phyloP scores from a whole-genome alignment of 805 yeast species.

The Grigorovia humatica region DNA sequence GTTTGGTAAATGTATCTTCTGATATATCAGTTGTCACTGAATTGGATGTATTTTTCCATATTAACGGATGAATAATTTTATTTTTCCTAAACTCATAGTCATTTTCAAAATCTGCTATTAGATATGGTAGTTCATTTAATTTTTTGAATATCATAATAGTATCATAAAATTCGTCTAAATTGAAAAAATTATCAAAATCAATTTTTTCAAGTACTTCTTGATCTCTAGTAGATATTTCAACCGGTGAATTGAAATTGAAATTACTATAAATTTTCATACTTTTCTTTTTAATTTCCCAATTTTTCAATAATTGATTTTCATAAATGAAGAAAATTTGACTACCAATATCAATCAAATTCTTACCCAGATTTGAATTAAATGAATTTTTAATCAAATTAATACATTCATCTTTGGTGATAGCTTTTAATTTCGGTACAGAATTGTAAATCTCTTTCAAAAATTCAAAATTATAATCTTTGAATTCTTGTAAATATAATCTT shows the following conservation, averaged over 20 bases:
- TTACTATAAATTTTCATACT: conserved; percentile 33
- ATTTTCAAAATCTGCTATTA: conserved; percentile 53
- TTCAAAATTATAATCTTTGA: conserved; percentile 52
- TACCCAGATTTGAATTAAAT: conserved; percentile 50
- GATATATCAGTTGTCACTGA: conserved; percentile 17
- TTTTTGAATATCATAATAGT: conserved; percentile 73
- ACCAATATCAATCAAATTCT: conserved; percentile 40
- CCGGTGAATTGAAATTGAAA: conserved; percentile 71
- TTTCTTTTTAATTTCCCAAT: conserved; percentile 54
- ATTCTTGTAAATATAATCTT: conserved; percentile 56
- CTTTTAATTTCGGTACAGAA: conserved; percentile 67
- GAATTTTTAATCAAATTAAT: conserved; percentile 56
- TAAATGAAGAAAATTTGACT: conserved; percentile 42
- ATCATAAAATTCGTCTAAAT: conserved; percentile 69
- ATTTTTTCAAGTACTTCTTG: conserved; percentile 37
- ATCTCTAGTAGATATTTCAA: conserved; percentile 67
- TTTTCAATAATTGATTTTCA: conserved; percentile 40
- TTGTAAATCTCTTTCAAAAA: conserved; percentile 60
- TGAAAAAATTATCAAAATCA: conserved; percentile 32
- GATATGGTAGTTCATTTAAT: conserved; percentile 50
- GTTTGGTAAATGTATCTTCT: conserved; percentile 24
- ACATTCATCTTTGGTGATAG: conserved; percentile 65
- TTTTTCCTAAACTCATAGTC: conserved; percentile 66
- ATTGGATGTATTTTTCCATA: conserved; percentile 31
- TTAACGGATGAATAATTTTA: conserved; percentile 55